Base-by-base conservation (phyloP, 1,284 basidiomycete species). In the Mycosarcoma mackinlayi region DNA sequence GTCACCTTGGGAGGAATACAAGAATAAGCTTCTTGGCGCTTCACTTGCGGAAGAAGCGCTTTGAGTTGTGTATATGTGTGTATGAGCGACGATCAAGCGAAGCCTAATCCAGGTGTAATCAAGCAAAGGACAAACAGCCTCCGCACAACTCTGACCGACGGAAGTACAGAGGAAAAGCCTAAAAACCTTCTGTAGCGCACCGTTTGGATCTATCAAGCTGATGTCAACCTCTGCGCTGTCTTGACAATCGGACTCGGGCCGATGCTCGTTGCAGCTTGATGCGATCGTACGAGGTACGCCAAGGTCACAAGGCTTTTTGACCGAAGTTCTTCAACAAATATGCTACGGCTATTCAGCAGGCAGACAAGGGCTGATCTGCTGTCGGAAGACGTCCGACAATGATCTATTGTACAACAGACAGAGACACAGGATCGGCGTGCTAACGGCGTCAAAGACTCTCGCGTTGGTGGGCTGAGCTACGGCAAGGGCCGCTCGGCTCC, bases 21-120 rank as follows among this genome's bases (percentile, higher is more conserved):
- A 31, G 16, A 11, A 21, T 6, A 4, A 19, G n/a, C 19, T 44
- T 42, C 18, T 44, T 19, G 40, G 40, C 38, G 48, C 37, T 51
- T 52, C 49, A 51, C 51, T 39, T 44, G 34, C 45, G 39, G 48
- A 60, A 49, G n/a, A n/a, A n/a, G n/a, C n/a, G n/a, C n/a, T n/a
- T n/a, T n/a, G n/a, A n/a, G n/a, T n/a, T 11, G 33, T 16, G 33
- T 33, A 35, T 34, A 19, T 50, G 53, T 25, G 45, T 34, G 28
- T 19, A 6, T n/a, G n/a, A n/a, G 41, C 24, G 44, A 48, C 34
- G 39, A 34, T 19, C 35, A 8, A 13, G 23, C 41, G 24, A 51
- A 59, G 14, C 31, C 49, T 40, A 41, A 58, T 40, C 28, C 13
- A 35, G 11, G 19, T 24, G 41, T 47, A 49, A 41, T 33, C 42